Evolutionary conservation across 441 rosid genomes (phyloP).

Genomic region (Arabidopsis hybrid): DNA sequence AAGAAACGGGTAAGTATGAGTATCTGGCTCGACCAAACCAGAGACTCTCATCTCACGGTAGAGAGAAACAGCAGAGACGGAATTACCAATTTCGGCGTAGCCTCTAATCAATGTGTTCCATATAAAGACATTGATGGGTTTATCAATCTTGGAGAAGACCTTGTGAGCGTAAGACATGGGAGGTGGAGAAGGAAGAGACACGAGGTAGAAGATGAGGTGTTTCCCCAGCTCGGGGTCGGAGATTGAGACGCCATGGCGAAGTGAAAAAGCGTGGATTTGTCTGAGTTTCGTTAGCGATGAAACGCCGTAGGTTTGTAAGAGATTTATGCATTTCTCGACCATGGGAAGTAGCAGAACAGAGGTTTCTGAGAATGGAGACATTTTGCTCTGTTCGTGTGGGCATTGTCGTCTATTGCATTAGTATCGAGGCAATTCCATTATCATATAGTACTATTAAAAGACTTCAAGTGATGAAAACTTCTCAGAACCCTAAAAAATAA

Average conservation of each 20-base stretch:
- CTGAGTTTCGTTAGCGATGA: conserved; percentile 57
- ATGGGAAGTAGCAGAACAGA: conserved; percentile 40
- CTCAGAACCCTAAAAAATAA: conserved; percentile 15
- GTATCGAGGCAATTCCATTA: neutral
- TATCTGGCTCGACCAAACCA: conserved; percentile 59
- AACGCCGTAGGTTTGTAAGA: conserved; percentile 51
- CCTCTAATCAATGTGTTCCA: conserved; percentile 89
- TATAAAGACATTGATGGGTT: conserved; percentile 58
- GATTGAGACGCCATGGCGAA: conserved; percentile 61
- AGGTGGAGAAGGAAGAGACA: conserved; percentile 59
- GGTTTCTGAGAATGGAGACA: conserved; percentile 20
- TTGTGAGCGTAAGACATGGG: conserved; percentile 60
- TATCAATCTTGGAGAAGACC: conserved; percentile 53
- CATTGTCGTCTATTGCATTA: conserved; percentile 33
- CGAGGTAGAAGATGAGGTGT: conserved; percentile 62
- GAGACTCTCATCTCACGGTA: conserved; percentile 53
- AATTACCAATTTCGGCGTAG: conserved; percentile 59
- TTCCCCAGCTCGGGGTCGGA: conserved; percentile 55
- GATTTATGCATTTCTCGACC: conserved; percentile 58
- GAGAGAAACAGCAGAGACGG: conserved; percentile 58
- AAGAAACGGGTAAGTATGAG: conserved; percentile 83
- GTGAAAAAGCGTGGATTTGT: conserved; percentile 71
- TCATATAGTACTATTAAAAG: conserved; percentile 1
- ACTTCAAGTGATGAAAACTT: neutral
- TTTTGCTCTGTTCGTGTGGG: conserved; percentile 27